phyloP scores from a whole-genome alignment of 2,329 filamentous ascomycete species.

The Fusarium foetens region DNA sequence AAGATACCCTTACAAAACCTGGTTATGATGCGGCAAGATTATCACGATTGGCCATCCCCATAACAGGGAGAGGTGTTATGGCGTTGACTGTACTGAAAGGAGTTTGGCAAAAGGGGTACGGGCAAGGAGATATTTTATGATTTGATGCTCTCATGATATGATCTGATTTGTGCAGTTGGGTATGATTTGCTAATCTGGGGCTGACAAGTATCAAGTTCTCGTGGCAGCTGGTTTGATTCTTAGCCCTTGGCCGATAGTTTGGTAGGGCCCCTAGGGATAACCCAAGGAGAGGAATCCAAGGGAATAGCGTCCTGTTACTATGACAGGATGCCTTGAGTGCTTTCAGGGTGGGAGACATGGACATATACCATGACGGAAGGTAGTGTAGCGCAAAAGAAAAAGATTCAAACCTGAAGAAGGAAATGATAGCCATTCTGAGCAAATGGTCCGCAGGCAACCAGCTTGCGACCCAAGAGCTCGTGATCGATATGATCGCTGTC shows the following conservation, averaged over 20 bases:
- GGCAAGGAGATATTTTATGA: slow-evolving; percentile 17
- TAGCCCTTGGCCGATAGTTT: background rate
- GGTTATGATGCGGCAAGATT: background rate
- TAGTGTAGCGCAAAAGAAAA: background rate
- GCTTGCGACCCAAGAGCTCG: background rate
- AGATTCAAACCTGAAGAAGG: background rate
- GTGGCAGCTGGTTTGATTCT: background rate
- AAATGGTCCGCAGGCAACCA: background rate
- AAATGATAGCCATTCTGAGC: background rate
- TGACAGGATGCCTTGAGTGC: too few species aligned
- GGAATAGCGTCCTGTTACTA: background rate
- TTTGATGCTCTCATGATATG: slow-evolving; percentile 27
- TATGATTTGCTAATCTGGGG: background rate
- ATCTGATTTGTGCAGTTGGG: background rate
- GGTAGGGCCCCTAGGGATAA: background rate
- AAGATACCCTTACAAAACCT: background rate
- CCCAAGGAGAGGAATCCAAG: too few species aligned
- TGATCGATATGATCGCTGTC: background rate
- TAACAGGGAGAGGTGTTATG: background rate
- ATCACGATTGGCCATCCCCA: background rate
- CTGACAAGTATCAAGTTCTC: background rate
- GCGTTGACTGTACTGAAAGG: background rate
- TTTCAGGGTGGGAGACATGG: too few species aligned
- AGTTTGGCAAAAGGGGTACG: background rate
- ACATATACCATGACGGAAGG: background rate